phyloP scores from a whole-genome alignment of 495 filamentous ascomycete species.

The Articulospora tetracladia region DNA sequence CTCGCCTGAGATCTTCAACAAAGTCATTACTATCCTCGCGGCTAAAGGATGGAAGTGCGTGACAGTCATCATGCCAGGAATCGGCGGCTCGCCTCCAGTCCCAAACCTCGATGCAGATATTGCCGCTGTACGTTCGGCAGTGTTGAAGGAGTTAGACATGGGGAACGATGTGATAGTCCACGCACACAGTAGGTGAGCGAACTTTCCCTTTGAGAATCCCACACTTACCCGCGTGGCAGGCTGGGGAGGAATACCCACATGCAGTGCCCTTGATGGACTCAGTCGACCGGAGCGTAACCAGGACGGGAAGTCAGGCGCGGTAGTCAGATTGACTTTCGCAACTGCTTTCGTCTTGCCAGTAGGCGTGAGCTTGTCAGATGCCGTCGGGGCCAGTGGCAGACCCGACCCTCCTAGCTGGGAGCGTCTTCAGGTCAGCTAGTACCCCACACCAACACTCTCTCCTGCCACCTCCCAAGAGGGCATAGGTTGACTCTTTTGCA shows the following conservation, averaged over 20 bases:
- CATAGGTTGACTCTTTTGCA: background rate
- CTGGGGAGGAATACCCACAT: slow-evolving; percentile 11
- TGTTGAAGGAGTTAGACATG: slow-evolving; percentile 15
- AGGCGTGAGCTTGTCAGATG: slow-evolving; percentile 1
- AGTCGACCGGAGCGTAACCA: slow-evolving; percentile 11
- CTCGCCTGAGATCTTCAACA: slow-evolving; percentile 26
- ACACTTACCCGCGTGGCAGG: background rate
- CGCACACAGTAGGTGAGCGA: slow-evolving; percentile 5
- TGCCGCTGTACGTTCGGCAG: slow-evolving; percentile 6
- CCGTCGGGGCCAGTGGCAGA: background rate
- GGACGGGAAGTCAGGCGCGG: slow-evolving; percentile 11
- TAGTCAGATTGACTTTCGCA: slow-evolving; percentile 12
- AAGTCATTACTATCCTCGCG: slow-evolving; percentile 27
- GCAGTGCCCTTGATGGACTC: slow-evolving; percentile 16
- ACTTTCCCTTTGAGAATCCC: background rate
- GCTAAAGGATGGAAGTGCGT: slow-evolving; percentile 28
- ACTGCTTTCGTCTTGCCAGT: slow-evolving; percentile 9
- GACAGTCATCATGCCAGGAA: slow-evolving; percentile 26
- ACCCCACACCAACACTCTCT: too few species aligned
- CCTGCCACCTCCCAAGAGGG: background rate
- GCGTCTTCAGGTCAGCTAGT: background rate
- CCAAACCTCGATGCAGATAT: slow-evolving; percentile 14
- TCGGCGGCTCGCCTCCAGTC: slow-evolving; percentile 2
- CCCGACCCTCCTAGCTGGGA: background rate
- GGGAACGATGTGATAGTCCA: slow-evolving; percentile 15